phyloP scores from a whole-genome alignment of 2,329 filamentous ascomycete genomes.

The Neonectria faginata region DNA sequence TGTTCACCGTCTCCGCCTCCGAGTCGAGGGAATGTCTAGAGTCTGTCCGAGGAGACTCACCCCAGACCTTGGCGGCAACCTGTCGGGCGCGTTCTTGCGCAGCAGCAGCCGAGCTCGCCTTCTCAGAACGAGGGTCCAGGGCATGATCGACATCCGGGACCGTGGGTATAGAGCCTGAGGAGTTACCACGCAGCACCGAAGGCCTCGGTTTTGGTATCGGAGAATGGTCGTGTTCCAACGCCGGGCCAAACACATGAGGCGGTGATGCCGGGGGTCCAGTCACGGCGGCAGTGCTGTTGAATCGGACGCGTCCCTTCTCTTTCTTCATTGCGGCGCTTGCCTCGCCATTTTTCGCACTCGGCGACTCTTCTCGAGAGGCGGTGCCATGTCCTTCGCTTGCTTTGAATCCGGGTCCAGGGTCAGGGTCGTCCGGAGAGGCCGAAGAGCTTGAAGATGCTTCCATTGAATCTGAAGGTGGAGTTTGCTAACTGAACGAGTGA shows the following conservation, averaged over 20 bases:
- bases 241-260: slow-evolving; percentile 25
- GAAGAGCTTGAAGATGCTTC: slow-evolving; percentile 33
- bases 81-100: slow-evolving; percentile 58
- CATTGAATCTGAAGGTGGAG: slow-evolving; percentile 28
- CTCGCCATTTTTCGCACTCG: slow-evolving; percentile 29
- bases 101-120: slow-evolving; percentile 52
- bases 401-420: slow-evolving; percentile 33
- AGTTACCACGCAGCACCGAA: slow-evolving; percentile 58
- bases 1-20: slow-evolving; percentile 46
- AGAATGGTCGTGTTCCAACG: slow-evolving; percentile 32
- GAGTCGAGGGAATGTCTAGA: slow-evolving; percentile 55
- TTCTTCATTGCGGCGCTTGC: slow-evolving; percentile 43
- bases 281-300: slow-evolving; percentile 59
- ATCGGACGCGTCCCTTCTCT: slow-evolving; percentile 62
- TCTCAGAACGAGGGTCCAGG: slow-evolving; percentile 43
- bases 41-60: slow-evolving; percentile 49
- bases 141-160: slow-evolving; percentile 43
- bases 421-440: slow-evolving; percentile 38
- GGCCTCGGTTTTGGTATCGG: slow-evolving; percentile 50
- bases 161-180: slow-evolving; percentile 53
- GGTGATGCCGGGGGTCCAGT: slow-evolving; percentile 42
- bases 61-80: slow-evolving; percentile 55
- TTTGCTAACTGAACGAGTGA: slow-evolving; percentile 35
- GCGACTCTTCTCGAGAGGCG: slow-evolving; percentile 24
- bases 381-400: not conserved